Percentiles rank a stretch among this genome's conserved stretches.
Evolutionary conservation across 108 stramenopile species (phyloP).

Genomic region (Pseudonitzschia multistriata): DNA sequence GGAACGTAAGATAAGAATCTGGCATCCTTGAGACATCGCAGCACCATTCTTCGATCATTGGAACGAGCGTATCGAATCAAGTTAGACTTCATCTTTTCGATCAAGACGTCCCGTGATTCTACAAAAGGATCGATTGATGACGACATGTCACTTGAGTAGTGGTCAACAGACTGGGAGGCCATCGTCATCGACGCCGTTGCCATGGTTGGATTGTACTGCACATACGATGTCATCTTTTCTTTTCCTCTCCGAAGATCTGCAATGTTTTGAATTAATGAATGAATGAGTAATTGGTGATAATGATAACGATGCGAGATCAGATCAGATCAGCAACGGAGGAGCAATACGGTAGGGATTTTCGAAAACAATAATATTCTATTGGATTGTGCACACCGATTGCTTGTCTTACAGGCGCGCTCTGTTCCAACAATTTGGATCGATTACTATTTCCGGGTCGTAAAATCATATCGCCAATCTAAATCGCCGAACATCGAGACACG

Average conservation of each 20-base stretch:
- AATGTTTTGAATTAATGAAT: neutral
- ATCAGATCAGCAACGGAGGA: too few species aligned
- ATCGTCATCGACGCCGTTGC: constrained; percentile 20
- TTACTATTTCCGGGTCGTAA: neutral
- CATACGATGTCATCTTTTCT: neutral
- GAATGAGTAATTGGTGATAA: neutral
- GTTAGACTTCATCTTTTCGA: constrained; percentile 34
- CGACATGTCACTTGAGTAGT: neutral
- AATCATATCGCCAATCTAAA: neutral
- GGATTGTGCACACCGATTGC: too few species aligned
- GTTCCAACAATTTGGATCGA: neutral
- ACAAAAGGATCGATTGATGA: neutral
- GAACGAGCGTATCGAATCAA: constrained; percentile 41
- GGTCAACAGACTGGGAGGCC: constrained; percentile 13
- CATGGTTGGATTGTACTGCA: constrained; percentile 15
- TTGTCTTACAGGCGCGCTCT: too few species aligned
- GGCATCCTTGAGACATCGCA: constrained; percentile 40
- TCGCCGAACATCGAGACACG: neutral
- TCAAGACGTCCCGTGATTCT: constrained; percentile 25
- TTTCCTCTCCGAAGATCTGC: neutral
- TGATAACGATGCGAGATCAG: neutral
- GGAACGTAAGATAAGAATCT: constrained; percentile 35
- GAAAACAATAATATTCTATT: too few species aligned
- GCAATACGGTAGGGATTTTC: too few species aligned
- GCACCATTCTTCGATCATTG: constrained; percentile 48